Evolutionary conservation across 2,329 filamentous ascomycete species (phyloP), one percentile per base, ranked within the genome.

Genomic region (Alternaria incomplexa): DNA sequence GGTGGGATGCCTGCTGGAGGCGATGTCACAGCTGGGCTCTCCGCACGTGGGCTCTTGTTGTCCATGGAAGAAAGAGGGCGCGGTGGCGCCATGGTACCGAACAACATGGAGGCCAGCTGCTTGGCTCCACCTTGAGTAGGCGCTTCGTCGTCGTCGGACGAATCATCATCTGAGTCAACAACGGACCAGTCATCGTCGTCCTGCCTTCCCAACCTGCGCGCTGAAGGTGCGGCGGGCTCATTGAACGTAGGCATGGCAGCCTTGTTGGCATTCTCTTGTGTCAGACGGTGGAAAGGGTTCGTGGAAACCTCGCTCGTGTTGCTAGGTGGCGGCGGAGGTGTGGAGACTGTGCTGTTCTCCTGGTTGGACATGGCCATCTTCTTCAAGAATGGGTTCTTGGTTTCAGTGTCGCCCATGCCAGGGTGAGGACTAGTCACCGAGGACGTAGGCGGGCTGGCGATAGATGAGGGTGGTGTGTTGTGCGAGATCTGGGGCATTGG

Each of bases 1-100:
- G 86, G 84, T 10, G 85, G 25, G 81, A 80, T 58, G 76, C 85
- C 74, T 76, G 80, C 43, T 77, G 82, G 50, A 52, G 81, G 73
- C 22, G 78, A 80, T 7, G 76, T 69, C 75, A 82, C 61, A 76
- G 81, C 61, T 79, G 81, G 63, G 80, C 82, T 73, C 73, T 83
- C 51, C 69, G 81, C 60, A 77, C 79, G 60, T 43, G 84, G 79
- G 60, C 81, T 82, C 71, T 92, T 91, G 68, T 91, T 89, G 58
- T 92, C 93, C 79, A 92, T 89, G 7, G 93, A 91, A 20, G 93
- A 96, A 47, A 97, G 82, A 28, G 95, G 94, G 55, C 95, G 89
- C 13, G 96, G 95, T 43, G 96, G 95, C 10, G 88, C 95, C 94
- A 99, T 98, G 55, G 94, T 97, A 62, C 96, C 95, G 78, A 99